These are phyloP conservation scores for Sporothrix inflata DNA, from an alignment of 2,329 filamentous ascomycete species.

Conservation along the genomic window DNA sequence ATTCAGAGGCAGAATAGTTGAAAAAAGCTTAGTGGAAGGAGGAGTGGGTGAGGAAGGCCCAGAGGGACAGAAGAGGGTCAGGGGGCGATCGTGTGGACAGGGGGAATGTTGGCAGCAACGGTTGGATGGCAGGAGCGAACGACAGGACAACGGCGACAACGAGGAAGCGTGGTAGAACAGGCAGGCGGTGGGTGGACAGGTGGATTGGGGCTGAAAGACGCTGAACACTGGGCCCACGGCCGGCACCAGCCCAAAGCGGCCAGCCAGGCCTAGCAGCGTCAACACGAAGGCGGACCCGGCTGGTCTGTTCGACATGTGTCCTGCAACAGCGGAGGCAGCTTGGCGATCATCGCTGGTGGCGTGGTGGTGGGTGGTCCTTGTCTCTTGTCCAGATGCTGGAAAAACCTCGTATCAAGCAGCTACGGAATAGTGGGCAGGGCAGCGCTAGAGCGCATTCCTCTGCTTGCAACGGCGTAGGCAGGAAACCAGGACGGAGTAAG, in stretches of 20 bases:
- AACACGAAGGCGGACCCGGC: neutral
- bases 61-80: constrained; percentile 1
- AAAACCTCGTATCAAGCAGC: neutral
- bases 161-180: neutral
- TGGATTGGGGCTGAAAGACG: neutral
- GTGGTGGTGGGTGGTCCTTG: neutral
- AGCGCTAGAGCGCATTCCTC: neutral
- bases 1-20: neutral
- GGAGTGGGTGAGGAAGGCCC: constrained; percentile 2
- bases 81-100: constrained; percentile 8
- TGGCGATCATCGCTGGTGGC: neutral
- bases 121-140: constrained; percentile 12
- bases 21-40: constrained; percentile 20
- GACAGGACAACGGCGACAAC: neutral
- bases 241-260: neutral
- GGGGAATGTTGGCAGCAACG: constrained; percentile 4
- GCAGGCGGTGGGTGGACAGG: neutral
- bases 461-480: neutral
- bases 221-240: neutral
- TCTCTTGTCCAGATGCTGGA: neutral
- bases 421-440: neutral
- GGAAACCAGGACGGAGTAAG: neutral
- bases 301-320: neutral
- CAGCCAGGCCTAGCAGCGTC: neutral
- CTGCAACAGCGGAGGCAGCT: neutral